Base-by-base conservation (phyloP, 805 yeast species). In the Metschnikowia proteae region DNA sequence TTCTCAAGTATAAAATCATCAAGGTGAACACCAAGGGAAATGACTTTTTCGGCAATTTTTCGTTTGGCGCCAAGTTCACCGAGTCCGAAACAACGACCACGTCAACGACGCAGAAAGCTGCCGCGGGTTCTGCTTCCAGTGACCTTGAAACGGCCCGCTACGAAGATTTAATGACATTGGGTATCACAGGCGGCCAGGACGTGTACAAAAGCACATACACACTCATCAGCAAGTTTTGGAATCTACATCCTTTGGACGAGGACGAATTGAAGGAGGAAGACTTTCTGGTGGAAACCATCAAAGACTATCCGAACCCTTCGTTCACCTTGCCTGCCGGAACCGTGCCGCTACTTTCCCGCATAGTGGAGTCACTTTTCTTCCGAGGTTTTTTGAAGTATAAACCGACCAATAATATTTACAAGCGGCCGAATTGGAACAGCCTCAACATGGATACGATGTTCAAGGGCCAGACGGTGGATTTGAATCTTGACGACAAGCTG, bases 271-370 rank as follows among this genome's bases (percentile, higher is more conserved):
- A 29, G 7, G 32, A 29, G 7, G 51, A 48, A 5, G 45, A 13
- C 5, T 42, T 42, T 5, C 44, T 51, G 22, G 53, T 51, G 7
- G 56, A 52, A 22, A 36, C 51, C n/a, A 43, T 49, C 8, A 33
- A 37, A 4, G 65, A 73, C 45, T 80, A 82, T 30, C 70, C 70
- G 26, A 71, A 70, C 45, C 76, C 82, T 3, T 68, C 83, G 0
- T 86, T 83, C 61, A 82, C 89, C 0, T 81, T 86, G 51, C 86
- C 97, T 4, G 94, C 96, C 0, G 86, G 81, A 27, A 69, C 73
- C 29, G 86, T 89, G 0, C 98, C 99, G 2, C 63, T 92, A 4
- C 68, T 81, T 2, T 75, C 83, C 3, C 73, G 97, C 51, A 58
- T 90, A 9, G 76, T 88, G 3, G 90, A 91, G 65, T 67, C 82